Percentiles rank a stretch among this genome's conserved stretches.
Conservation (phyloP, 495 filamentous ascomycete genomes). For the Pseudevernia furfuracea region DNA sequence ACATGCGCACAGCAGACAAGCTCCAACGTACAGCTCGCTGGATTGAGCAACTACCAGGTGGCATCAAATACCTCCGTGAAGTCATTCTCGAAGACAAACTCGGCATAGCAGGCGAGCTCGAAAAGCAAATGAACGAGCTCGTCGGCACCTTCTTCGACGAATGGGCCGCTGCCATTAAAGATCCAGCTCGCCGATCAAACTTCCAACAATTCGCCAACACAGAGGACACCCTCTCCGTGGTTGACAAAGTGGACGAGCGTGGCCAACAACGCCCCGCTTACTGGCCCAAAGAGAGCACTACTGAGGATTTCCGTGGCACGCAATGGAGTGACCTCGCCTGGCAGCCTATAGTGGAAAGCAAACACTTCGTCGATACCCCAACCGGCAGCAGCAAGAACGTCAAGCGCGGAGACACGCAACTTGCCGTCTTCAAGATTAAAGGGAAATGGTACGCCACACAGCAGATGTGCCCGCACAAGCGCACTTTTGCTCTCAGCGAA, state of each 20-base stretch:
- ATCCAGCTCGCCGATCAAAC: conserved; percentile 57
- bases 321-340: conserved; percentile 67
- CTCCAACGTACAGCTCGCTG: conserved; percentile 90
- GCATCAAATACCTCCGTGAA: conserved; percentile 73
- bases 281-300: conserved; percentile 67
- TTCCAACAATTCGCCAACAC: conserved; percentile 93
- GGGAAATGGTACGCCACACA: conserved; percentile 85
- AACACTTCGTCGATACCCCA: conserved; percentile 65
- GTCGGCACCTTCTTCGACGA: conserved; percentile 91
- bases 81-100: conserved; percentile 86
- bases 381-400: conserved; percentile 63
- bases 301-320: conserved; percentile 65
- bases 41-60: conserved; percentile 82
- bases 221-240: conserved; percentile 54
- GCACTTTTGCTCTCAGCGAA: conserved; percentile 82
- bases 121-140: conserved; percentile 82
- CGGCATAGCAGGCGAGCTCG: conserved; percentile 78
- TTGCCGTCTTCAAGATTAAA: conserved; percentile 81
- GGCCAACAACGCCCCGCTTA: conserved; percentile 70
- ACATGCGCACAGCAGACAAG: conserved; percentile 93
- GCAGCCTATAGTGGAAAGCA: conserved; percentile 74
- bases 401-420: conserved; percentile 86
- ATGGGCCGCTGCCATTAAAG: conserved; percentile 79
- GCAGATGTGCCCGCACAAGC: conserved; percentile 98
- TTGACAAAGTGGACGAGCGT: conserved; percentile 69